Base-by-base conservation (phyloP, 768 basidiomycete genomes). In the Coprinellus micaceus region DNA sequence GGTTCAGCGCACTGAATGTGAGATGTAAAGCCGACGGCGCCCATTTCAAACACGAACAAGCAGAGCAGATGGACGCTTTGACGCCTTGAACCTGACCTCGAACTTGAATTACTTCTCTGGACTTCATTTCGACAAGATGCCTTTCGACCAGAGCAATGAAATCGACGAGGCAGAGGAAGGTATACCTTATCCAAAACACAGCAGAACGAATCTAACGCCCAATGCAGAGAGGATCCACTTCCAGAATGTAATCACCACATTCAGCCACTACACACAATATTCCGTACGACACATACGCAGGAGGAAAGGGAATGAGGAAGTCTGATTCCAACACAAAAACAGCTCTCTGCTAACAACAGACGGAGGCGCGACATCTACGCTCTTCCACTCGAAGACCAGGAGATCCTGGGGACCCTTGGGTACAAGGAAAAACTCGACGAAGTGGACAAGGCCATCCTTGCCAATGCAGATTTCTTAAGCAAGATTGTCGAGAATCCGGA, bases 381-480 rank as follows among this genome's bases (percentile, higher is more conserved):
- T 0, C 78, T 98, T 2, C 81, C 91, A 0, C 74, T 71, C 37
- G 77, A 76, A 24, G 91, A 96, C 66, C 86, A 86, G 64, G 82
- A 78, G 1, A 68, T 95, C 0, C 76, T 96, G 1, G 78, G 82
- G 13, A 61, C 65, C 12, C 67, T 95, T 4, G 90, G 91, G 5
- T 95, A 91, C 69, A 83, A 86, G 61, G 74, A 83, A 56, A 94
- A 93, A 66, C 78, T 98, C 0, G 80, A 86, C 29, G 83, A 80
- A 25, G 87, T 91, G 12, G 94, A 98, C 70, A 74, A 81, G 7
- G 89, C 90, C 9, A 95, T 97, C 61, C 69, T 82, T 49, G 82
- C 75, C 50, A 97, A 96, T 63, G 86, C 90, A 1, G 75, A 86
- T 43, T 94, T 98, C 67, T 67, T 96, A 56, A 74, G 79, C 3